These are phyloP conservation scores for Diaporthe sp. DNA, from an alignment of 2,329 filamentous ascomycete species.

Conservation along the genomic window DNA sequence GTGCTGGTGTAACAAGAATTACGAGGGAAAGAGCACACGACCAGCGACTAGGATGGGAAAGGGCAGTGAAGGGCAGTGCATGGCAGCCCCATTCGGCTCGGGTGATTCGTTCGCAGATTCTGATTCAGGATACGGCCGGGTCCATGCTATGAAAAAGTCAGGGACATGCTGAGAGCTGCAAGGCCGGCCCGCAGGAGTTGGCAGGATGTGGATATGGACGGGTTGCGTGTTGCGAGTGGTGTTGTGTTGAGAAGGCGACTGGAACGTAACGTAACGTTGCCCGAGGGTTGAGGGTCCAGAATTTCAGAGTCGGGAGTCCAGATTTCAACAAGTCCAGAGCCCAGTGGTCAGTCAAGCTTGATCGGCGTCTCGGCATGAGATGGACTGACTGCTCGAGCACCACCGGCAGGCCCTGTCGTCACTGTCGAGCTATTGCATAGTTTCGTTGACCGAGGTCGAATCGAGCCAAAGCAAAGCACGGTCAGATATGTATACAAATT, in stretches of 20 bases:
- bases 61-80: not conserved
- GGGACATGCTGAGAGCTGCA: not conserved
- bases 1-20: not conserved
- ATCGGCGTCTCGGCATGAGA: constrained; percentile 9
- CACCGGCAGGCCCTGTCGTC: not conserved
- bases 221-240: not conserved
- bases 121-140: constrained; percentile 11
- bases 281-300: not conserved
- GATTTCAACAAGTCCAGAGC: not conserved
- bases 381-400: not conserved
- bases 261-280: constrained; percentile 30
- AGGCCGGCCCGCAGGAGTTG: not conserved
- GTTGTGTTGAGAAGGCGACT: constrained; percentile 17
- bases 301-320: not conserved
- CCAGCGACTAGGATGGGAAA: not conserved
- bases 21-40: not conserved
- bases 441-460: not conserved
- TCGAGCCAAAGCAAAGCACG: not conserved
- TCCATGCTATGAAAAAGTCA: not conserved
- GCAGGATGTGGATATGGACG: constrained; percentile 18
- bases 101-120: not conserved
- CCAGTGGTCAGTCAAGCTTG: constrained; percentile 6
- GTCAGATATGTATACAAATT: not conserved
- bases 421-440: not conserved
- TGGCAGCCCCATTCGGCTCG: not conserved